A percentile compares a stretch with the other conserved stretches of the same genome.
Conservation (phyloP, 2,329 filamentous ascomycete species). For the Aureobasidium sp. region DNA sequence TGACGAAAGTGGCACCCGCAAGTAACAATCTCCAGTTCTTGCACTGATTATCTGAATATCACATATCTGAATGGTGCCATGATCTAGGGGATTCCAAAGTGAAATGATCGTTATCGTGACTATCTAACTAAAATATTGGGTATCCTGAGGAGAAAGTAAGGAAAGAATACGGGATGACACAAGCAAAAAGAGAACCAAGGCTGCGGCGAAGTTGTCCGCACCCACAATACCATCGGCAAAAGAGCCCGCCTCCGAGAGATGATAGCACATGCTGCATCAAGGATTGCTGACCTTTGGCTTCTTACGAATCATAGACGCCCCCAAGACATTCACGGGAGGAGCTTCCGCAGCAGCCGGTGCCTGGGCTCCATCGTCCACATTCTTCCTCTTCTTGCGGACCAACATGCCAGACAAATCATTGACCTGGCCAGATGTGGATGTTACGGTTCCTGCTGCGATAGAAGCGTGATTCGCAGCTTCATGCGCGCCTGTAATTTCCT, state of each 20-base stretch:
- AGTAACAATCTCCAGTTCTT: no score
- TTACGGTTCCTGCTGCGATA: slow-evolving; percentile 32
- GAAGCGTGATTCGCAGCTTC: slow-evolving; percentile 22
- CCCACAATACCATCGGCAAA: neutral
- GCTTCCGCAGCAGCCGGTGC: slow-evolving; percentile 7
- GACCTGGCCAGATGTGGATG: slow-evolving; percentile 3
- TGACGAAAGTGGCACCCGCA: no score
- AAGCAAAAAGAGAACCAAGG: neutral
- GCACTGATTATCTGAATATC: no score
- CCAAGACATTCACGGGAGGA: slow-evolving; percentile 43
- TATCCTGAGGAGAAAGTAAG: neutral
- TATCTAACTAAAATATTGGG: neutral
- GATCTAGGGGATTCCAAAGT: no score
- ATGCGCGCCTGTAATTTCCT: slow-evolving; percentile 16
- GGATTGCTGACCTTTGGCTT: slow-evolving; percentile 42
- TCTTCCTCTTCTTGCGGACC: slow-evolving; percentile 46
- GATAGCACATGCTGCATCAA: neutral
- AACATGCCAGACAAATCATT: slow-evolving; percentile 32
- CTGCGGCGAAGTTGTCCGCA: neutral
- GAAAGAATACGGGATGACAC: neutral
- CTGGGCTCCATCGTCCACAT: slow-evolving; percentile 19
- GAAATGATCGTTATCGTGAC: neutral
- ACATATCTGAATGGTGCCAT: no score
- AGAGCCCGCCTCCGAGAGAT: neutral
- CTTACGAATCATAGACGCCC: slow-evolving; percentile 47